Evolutionary conservation across 371 early-diverging fungal genomes (phyloP), one percentile per base, ranked within the genome.

Genomic region (Umbelopsis sp.): DNA sequence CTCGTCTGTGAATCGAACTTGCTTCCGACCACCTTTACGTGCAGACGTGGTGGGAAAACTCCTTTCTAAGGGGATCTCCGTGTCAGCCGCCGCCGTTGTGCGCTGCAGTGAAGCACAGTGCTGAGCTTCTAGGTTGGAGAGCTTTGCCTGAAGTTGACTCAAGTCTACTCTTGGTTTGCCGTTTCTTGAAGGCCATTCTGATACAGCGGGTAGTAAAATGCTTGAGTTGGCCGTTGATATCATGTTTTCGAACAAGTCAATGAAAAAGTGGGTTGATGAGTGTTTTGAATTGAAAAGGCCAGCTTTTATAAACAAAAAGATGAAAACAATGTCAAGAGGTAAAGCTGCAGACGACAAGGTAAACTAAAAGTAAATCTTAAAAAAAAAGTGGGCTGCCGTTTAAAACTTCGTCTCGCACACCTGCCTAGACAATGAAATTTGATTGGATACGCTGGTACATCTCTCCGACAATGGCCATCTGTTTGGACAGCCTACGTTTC

Each of bases 111-210:
- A 57, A 4, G 11, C 16, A 35, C 57, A 2, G 35, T 29, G 14
- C 35, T 57, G 35, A 12, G 14, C 16, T 3, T 57, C 57, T 9
- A 57, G 4, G 7, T 25, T 24, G 11, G 35, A 11, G 12, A 57
- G 35, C 4, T 57, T 10, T 5, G 35, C 12, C 29, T 57, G 57
- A 57, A 57, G 57, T 35, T 57, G 57, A 4, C 32, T 35, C 37
- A 57, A 35, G 37, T 57, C 57, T 16, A 57, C 57, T 57, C 57
- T 57, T 7, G 57, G 57, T 29, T 35, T 57, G 6, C 57, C 57
- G n/a, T 12, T 14, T 35, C 57, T 29, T 57, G 29, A 29, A 3
- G 57, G 57, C 57, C 57, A 57, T 3, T 24, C 57, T 35, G 57
- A 35, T 25, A 57, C 35, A 3, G 5, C 18, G 0, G 57, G 57